Evolutionary conservation across 2,329 filamentous ascomycete genomes (phyloP).

Genomic region (Claviceps purpurea): DNA sequence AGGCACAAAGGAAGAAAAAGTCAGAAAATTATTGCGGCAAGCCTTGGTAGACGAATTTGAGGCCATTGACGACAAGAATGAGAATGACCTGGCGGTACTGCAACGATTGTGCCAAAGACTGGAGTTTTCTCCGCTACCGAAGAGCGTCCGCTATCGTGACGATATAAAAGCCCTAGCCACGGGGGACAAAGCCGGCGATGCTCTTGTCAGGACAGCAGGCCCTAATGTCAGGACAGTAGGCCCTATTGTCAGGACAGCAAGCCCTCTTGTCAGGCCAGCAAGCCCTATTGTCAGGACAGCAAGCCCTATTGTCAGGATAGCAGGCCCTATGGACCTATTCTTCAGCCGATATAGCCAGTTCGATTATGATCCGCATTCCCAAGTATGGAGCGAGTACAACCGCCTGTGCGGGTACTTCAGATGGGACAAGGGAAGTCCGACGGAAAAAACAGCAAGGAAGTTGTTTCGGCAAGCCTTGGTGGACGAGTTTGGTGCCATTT

Average conservation of each 20-base stretch:
- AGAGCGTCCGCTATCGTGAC: not conserved
- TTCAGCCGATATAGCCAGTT: not conserved
- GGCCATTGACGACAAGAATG: not conserved
- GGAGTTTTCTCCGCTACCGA: not conserved
- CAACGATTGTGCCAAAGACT: slow-evolving; percentile 2
- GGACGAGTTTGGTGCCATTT: not conserved
- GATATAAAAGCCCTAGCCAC: not conserved
- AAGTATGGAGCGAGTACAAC: not conserved
- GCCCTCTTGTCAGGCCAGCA: not conserved
- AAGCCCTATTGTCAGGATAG: too few species aligned
- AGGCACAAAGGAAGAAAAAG: too few species aligned
- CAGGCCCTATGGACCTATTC: too few species aligned
- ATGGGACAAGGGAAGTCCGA: not conserved
- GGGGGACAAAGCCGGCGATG: not conserved
- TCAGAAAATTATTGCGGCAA: not conserved
- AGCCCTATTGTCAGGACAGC: too few species aligned
- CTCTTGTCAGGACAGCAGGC: too few species aligned
- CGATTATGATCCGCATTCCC: not conserved
- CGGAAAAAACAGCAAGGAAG: not conserved
- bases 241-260: too few species aligned
- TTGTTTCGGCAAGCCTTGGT: not conserved
- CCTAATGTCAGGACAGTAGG: not conserved
- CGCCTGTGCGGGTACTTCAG: not conserved
- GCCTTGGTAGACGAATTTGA: not conserved
- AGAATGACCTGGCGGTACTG: not conserved